Base-by-base conservation (phyloP, 371 early-diverging fungal genomes). In the Chytridium lagenaria region DNA sequence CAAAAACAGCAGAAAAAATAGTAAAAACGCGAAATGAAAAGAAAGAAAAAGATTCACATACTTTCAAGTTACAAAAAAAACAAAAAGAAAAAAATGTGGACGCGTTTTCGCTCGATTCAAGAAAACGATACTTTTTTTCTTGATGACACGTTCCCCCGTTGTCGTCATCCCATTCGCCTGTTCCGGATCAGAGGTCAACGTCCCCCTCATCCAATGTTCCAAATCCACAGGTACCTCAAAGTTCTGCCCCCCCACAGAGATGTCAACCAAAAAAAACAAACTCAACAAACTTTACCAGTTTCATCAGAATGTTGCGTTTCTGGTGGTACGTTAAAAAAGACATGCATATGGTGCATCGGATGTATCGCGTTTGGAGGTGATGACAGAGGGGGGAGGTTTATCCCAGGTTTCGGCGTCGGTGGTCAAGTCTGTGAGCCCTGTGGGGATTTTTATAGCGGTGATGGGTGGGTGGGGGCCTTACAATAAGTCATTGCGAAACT, bases 291-390 rank as follows among this genome's bases (percentile, higher is more conserved):
- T 12, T 52, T 52, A 52, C 55, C 12, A 52, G 23, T 52, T 5
- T 26, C 5, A 15, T 52, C 55, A 26, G 5, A 12, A 52, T 5
- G 55, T 52, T 26, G 55, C 7, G 5, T 52, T 52, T 52, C 23
- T 52, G n/a, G 5, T 52, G 55, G 26, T 15, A 7, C 5, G 55
- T 15, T 5, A 52, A 26, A 52, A 52, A 52, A 5, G 55, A 23
- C 26, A n/a, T 52, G 55, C 55, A 52, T 7, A 52, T 52, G 12
- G 55, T 23, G 55, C 55, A 52, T 52, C 55, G 12, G 23, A 26
- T 26, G 26, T 52, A 52, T 22, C 55, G 12, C 5, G 55, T 52
- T 52, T 52, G 7, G 55, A 52, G 26, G 26, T 22, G 26, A 26
- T 26, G 5, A 26, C 12, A 12, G n/a, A 52, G 55, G 5, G 7